Evolutionary conservation across 179 eudicot species (phyloP).

Genomic region (Heliamphora pulchella): DNA sequence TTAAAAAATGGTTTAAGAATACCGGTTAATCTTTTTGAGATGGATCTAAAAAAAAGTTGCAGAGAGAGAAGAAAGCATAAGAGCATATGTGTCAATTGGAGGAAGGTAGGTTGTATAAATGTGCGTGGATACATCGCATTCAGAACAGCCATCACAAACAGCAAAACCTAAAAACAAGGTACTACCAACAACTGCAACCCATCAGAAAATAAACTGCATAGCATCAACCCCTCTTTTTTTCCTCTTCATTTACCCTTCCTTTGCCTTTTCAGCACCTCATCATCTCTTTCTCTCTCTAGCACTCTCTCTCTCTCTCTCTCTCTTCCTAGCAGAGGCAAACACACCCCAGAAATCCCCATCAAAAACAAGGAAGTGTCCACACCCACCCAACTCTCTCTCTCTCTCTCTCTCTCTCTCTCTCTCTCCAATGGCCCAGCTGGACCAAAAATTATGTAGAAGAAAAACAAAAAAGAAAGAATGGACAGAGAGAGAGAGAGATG

Average conservation of each 20-base stretch:
- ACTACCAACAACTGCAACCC: neutral
- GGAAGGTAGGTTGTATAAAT: neutral
- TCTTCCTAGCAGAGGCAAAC: neutral
- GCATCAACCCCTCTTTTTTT: neutral
- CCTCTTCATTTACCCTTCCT: neutral
- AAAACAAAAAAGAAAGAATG: neutral
- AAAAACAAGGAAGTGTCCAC: conserved; percentile 9
- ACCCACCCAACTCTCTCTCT: conserved; percentile 6
- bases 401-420: conserved; percentile 1
- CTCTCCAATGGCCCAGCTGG: conserved; percentile 22
- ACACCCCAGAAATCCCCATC: neutral
- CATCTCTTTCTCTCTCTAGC: conserved; percentile 1
- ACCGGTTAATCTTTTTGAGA: too few relatives aligned
- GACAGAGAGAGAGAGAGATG: neutral
- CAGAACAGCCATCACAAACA: neutral
- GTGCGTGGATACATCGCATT: neutral
- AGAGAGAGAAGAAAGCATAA: too few relatives aligned
- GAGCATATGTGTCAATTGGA: too few relatives aligned
- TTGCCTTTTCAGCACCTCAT: neutral
- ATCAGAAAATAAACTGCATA: neutral
- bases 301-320: neutral
- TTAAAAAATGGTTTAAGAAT: too few relatives aligned
- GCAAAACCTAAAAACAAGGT: neutral
- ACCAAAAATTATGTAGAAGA: conserved; percentile 15
- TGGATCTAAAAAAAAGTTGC: too few relatives aligned